Evolutionary conservation across 2,329 filamentous ascomycete genomes (phyloP).

Genomic region (Fusarium keratoplasticum): DNA sequence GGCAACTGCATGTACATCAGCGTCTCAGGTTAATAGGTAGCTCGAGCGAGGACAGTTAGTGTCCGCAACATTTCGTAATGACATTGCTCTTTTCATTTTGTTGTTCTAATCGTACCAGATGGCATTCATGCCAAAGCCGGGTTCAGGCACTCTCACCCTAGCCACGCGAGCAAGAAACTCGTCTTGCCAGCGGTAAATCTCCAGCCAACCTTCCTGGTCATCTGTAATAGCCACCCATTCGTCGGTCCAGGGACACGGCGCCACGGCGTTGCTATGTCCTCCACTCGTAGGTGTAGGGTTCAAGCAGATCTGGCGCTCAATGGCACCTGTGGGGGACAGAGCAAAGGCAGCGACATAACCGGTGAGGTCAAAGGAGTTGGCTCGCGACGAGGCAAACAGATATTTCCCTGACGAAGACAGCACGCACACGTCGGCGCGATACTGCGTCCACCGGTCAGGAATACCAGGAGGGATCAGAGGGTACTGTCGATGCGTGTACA

Average conservation of each 20-base stretch:
- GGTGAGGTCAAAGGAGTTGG: conserved; percentile 79
- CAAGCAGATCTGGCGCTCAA: conserved; percentile 82
- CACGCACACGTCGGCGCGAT: conserved; percentile 87
- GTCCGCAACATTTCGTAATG: conserved; percentile 12
- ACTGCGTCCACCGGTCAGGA: conserved; percentile 68
- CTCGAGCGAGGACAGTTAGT: background rate
- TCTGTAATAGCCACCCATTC: conserved; percentile 93
- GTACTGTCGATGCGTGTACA: conserved; percentile 81
- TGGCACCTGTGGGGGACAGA: conserved; percentile 74
- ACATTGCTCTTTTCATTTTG: background rate
- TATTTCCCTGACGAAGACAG: conserved; percentile 76
- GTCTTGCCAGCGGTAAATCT: conserved; percentile 88
- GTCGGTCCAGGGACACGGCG: conserved; percentile 84
- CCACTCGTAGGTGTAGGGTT: conserved; percentile 89
- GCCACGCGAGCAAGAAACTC: conserved; percentile 85
- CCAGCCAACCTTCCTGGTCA: conserved; percentile 87
- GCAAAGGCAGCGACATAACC: conserved; percentile 87
- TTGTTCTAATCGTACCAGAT: conserved; percentile 80
- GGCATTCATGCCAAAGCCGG: conserved; percentile 97
- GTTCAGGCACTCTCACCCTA: conserved; percentile 80
- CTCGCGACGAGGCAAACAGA: conserved; percentile 86
- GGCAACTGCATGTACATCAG: background rate
- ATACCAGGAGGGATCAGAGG: conserved; percentile 84
- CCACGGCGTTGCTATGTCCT: conserved; percentile 89
- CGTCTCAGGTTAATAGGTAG: background rate